A percentile compares a stretch with the other conserved stretches of the same genome.
Conservation (phyloP, 139 green algal genomes). For the Yamagishiella unicocca region DNA sequence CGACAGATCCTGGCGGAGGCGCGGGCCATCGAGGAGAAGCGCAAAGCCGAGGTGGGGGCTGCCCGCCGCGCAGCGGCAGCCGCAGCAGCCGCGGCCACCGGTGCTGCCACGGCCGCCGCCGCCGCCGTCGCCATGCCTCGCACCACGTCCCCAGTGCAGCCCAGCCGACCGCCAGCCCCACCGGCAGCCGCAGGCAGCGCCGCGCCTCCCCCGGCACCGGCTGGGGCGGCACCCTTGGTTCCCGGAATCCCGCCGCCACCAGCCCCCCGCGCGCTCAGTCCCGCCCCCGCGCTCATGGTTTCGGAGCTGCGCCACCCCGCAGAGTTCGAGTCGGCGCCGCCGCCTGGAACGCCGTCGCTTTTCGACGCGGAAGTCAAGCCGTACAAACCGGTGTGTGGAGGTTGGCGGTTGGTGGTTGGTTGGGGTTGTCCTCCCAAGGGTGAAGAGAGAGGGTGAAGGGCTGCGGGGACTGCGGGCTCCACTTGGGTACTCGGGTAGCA, state of each 20-base stretch:
- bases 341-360: conserved; percentile 68
- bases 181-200: neutral
- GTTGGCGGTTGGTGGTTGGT: too few species aligned
- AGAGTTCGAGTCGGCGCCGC: conserved; percentile 31
- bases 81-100: neutral
- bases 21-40: conserved; percentile 66
- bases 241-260: neutral
- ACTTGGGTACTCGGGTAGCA: too few species aligned
- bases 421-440: too few species aligned
- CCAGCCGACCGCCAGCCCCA: neutral
- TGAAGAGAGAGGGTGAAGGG: too few species aligned
- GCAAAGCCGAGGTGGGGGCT: conserved; percentile 62
- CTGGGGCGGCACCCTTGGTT: neutral
- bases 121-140: conserved; percentile 26
- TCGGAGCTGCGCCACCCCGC: conserved; percentile 42
- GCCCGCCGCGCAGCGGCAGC: conserved; percentile 36
- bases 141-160: conserved; percentile 19
- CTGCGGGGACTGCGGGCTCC: too few species aligned
- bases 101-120: neutral
- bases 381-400: conserved; percentile 32
- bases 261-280: conserved; percentile 31
- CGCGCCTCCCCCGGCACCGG: neutral
- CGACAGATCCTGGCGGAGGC: conserved; percentile 52
- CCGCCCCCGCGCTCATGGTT: neutral
- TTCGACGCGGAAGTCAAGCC: conserved; percentile 69